Evolutionary conservation across 352 stramenopile species (phyloP), one percentile per base, ranked within the genome.

Genomic region (Blastocystis sp.): DNA sequence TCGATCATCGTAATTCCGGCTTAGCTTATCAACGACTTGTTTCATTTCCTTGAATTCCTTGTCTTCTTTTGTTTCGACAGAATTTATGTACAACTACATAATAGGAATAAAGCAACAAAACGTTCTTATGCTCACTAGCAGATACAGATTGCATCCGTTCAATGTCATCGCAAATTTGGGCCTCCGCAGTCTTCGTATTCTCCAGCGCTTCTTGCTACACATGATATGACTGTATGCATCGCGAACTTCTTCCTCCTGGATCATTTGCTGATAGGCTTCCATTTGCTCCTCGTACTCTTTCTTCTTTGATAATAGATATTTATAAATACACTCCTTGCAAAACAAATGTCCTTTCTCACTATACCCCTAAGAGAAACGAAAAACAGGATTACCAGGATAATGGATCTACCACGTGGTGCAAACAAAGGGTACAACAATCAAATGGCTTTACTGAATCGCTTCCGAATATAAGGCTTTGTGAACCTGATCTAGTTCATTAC

Each of bases 311-410:
- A 85, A 41, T 7, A 85, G 53, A n/a, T 85, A 85, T 43, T 85
- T 85, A 20, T 53, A 62, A 39, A 85, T 43, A 43, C 73, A 85
- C 16, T 85, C 73, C 34, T 85, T 85, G 73, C 73, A 85, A 20
- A 85, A 85, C 47, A 85, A 26, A 68, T 85, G 73, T 43, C 73
- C 73, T n/a, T 85, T 20, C 24, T 85, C 73, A 85, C 73, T 85
- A 69, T 9, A 24, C 9, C 8, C n/a, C 30, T 5, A 30, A 45
- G 54, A 16, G 6, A 30, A 18, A 13, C 30, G n/a, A 66, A 54
- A 54, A 34, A 8, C n/a, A 39, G 8, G 6, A 34, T 30, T 76
- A 76, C 73, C 73, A 85, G 73, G 53, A 85, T 55, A 85, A 69
- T 26, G 73, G 73, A 43, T 18, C 18, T 5, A 53, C 34, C n/a